A percentile compares a stretch with the other conserved stretches of the same genome.
Evolutionary conservation across 2,329 filamentous ascomycete genomes (phyloP).

Genomic region (Cercospora zeina): DNA sequence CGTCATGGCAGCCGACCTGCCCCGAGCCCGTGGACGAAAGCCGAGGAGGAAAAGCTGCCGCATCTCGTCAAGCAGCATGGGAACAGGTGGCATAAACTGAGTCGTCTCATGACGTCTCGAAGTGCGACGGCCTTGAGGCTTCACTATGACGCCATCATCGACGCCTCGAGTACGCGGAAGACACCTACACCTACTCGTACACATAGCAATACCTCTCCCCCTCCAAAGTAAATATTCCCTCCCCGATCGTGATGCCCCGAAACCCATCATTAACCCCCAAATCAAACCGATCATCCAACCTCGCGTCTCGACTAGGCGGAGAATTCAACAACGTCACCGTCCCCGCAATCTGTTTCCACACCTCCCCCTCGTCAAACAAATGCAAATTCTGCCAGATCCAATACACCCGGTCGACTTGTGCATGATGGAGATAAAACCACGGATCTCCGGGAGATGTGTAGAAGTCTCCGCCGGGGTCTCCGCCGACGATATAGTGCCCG

Average conservation of each 20-base stretch:
- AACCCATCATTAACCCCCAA: constrained; percentile 21
- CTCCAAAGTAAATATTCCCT: constrained; percentile 16
- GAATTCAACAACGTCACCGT: constrained; percentile 21
- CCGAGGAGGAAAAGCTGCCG: neutral
- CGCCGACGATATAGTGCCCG: constrained; percentile 51
- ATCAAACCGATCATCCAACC: constrained; percentile 18
- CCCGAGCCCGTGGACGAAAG: neutral
- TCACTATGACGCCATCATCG: neutral
- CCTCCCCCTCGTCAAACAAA: neutral
- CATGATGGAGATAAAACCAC: constrained; percentile 53
- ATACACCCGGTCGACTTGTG: constrained; percentile 48
- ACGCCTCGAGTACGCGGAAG: neutral
- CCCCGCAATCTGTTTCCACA: constrained; percentile 12
- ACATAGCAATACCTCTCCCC: constrained; percentile 24
- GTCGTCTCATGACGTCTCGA: neutral
- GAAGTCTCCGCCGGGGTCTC: constrained; percentile 45
- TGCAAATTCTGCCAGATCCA: constrained; percentile 53
- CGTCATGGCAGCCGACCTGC: neutral
- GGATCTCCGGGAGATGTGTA: constrained; percentile 49
- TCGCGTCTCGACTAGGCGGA: constrained; percentile 16
- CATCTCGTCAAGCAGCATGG: neutral
- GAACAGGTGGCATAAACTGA: neutral
- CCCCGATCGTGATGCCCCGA: constrained; percentile 17
- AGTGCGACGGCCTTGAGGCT: neutral
- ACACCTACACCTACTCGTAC: constrained; percentile 16